Evolutionary conservation across 495 filamentous ascomycete species (phyloP).

Genomic region (Baudoinia panamericana): DNA sequence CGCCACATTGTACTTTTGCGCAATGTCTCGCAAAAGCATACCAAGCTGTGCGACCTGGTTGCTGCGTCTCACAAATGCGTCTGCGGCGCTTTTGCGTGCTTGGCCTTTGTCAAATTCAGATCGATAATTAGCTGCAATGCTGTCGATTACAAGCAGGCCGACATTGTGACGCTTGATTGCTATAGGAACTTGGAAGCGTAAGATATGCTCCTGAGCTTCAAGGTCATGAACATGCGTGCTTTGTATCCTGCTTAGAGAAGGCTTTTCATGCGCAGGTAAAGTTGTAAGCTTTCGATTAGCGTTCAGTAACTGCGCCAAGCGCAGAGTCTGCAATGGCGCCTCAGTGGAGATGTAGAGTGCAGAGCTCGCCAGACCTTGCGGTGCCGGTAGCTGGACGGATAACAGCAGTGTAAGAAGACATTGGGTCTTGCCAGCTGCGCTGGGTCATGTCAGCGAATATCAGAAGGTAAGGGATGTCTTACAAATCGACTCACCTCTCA

Average conservation of each 20-base stretch:
- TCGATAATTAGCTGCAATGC: conserved; percentile 85
- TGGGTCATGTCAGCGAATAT: conserved; percentile 27
- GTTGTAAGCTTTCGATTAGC: conserved; percentile 45
- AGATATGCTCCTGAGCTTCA: conserved; percentile 89
- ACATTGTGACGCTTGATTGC: conserved; percentile 60
- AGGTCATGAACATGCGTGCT: conserved; percentile 80
- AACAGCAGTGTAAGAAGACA: conserved; percentile 75
- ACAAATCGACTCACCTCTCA: conserved; percentile 47
- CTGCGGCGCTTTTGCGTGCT: conserved; percentile 22
- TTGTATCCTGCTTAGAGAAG: conserved; percentile 56
- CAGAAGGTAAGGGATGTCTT: background rate
- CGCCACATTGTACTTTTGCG: conserved; percentile 57
- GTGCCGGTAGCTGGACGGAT: conserved; percentile 62
- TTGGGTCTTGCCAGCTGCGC: conserved; percentile 92
- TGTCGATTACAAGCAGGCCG: conserved; percentile 76
- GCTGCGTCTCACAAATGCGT: conserved; percentile 45
- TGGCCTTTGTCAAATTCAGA: conserved; percentile 58
- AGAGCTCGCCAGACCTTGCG: conserved; percentile 51
- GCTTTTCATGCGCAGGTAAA: conserved; percentile 36
- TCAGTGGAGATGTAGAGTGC: conserved; percentile 96
- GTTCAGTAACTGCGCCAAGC: conserved; percentile 64
- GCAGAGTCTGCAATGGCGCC: conserved; percentile 62
- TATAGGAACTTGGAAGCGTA: conserved; percentile 79
- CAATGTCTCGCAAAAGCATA: conserved; percentile 59
- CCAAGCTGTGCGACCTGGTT: conserved; percentile 64